A percentile compares a stretch with the other conserved stretches of the same genome.
phyloP scores from a whole-genome alignment of 2,329 filamentous ascomycete genomes.

The Trichophyton simii region DNA sequence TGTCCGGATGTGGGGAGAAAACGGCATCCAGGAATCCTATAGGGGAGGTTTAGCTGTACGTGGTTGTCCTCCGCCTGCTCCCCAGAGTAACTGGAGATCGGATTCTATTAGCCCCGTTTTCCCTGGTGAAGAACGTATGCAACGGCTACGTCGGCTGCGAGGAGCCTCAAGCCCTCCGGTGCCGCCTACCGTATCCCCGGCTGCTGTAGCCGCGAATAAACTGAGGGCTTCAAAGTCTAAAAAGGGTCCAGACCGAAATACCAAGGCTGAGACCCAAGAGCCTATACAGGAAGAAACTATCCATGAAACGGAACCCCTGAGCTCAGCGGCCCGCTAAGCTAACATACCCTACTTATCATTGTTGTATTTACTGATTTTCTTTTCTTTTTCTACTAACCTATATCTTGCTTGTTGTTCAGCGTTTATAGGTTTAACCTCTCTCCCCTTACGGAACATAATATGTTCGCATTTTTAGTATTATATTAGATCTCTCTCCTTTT shows the following conservation, averaged over 20 bases:
- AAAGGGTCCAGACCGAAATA: background rate
- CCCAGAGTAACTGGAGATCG: conserved; percentile 10
- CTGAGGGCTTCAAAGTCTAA: background rate
- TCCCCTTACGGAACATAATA: background rate
- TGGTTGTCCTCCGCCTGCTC: background rate
- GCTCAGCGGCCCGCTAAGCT: background rate
- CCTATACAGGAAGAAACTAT: background rate
- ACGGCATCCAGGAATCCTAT: conserved; percentile 22
- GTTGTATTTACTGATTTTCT: background rate
- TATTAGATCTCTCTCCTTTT: background rate
- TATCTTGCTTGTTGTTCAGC: background rate
- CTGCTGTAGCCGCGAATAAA: background rate
- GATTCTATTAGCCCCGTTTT: conserved; percentile 10
- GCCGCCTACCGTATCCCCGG: background rate
- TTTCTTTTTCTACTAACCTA: background rate
- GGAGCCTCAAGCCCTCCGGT: conserved; percentile 5
- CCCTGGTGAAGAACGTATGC: conserved; percentile 8
- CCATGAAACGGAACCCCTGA: background rate
- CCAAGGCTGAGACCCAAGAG: background rate
- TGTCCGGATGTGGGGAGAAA: conserved; percentile 69
- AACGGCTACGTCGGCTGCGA: conserved; percentile 7
- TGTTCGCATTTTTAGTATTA: background rate
- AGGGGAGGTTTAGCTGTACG: conserved; percentile 8
- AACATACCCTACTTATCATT: background rate
- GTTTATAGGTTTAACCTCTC: background rate